These are phyloP conservation scores for Penicillium pulvis DNA, from an alignment of 495 filamentous ascomycete genomes.

Conservation along the genomic window DNA sequence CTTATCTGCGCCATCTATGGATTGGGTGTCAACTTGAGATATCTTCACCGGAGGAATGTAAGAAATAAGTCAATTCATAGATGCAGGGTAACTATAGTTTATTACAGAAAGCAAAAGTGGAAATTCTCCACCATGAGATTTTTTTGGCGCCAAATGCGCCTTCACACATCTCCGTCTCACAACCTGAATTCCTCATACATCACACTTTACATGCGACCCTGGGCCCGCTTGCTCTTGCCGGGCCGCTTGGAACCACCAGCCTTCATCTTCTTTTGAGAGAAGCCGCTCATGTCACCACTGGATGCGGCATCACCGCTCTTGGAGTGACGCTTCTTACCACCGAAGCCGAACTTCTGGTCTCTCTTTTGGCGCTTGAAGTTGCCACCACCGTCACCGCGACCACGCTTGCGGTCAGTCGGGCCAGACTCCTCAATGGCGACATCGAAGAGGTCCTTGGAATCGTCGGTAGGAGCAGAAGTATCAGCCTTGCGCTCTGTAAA, in stretches of 20 bases:
- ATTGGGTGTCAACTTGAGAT: too few species aligned
- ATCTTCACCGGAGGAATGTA: not conserved
- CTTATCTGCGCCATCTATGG: not conserved
- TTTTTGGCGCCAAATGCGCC: slow-evolving; percentile 21
- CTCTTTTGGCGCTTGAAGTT: slow-evolving; percentile 84
- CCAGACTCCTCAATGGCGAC: slow-evolving; percentile 84
- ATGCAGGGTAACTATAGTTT: slow-evolving; percentile 29
- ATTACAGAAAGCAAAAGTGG: slow-evolving; percentile 28
- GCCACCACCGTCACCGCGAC: slow-evolving; percentile 42
- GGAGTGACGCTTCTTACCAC: slow-evolving; percentile 84
- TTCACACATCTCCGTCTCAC: slow-evolving; percentile 11
- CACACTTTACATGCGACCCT: slow-evolving; percentile 31
- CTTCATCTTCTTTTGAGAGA: slow-evolving; percentile 87
- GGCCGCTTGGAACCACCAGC: slow-evolving; percentile 53
- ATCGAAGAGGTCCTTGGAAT: slow-evolving; percentile 86
- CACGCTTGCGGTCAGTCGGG: slow-evolving; percentile 46
- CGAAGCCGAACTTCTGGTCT: slow-evolving; percentile 89
- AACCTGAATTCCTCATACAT: not conserved
- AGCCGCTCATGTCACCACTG: slow-evolving; percentile 74
- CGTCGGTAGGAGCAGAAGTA: slow-evolving; percentile 63
- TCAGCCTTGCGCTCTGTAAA: slow-evolving; percentile 78
- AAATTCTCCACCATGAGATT: slow-evolving; percentile 13
- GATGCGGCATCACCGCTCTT: slow-evolving; percentile 88
- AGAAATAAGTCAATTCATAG: slow-evolving; percentile 18
- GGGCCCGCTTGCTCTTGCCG: slow-evolving; percentile 65